Conservation (phyloP, 192 early-diverging fungal species). For the Phycomyces blakesleeanus region DNA sequence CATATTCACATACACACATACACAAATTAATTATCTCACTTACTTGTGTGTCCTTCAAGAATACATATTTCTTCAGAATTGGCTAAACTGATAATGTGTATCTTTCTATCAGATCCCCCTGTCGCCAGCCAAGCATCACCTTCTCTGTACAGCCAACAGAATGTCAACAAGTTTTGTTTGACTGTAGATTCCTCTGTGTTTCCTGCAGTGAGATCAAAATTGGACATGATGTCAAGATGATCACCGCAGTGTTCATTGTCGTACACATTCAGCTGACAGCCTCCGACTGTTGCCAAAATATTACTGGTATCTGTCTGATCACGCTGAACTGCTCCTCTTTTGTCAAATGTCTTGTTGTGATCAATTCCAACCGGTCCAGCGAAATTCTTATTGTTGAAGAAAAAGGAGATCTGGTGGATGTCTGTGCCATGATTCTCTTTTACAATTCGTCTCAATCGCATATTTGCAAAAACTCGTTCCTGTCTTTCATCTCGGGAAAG, state of each 20-base stretch:
- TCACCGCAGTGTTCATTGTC: conserved; percentile 94
- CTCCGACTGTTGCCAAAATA: conserved; percentile 68
- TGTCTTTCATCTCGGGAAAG: conserved; percentile 11
- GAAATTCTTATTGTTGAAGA: conserved; percentile 62
- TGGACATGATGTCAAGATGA: conserved; percentile 92
- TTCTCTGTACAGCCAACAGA: conserved; percentile 67
- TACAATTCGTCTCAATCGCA: conserved; percentile 80
- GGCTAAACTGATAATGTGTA: conserved; percentile 74
- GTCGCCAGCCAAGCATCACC: conserved; percentile 69
- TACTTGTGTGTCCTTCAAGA: conserved; percentile 62
- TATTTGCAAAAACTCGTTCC: conserved; percentile 58
- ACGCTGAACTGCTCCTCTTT: conserved; percentile 62
- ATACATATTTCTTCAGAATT: conserved; percentile 61
- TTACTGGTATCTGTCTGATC: conserved; percentile 68
- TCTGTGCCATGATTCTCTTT: conserved; percentile 85
- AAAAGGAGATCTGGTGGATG: conserved; percentile 72
- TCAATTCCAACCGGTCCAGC: conserved; percentile 46
- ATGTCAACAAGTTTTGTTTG: conserved; percentile 51
- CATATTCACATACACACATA: no score
- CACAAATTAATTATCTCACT: neutral
- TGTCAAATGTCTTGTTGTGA: conserved; percentile 63
- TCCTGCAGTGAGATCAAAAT: conserved; percentile 58
- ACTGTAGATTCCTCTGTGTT: no score
- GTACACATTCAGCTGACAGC: conserved; percentile 73
- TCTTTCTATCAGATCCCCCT: conserved; percentile 57